phyloP scores from a whole-genome alignment of 169 alveolate species.

The Fabrea salina region DNA sequence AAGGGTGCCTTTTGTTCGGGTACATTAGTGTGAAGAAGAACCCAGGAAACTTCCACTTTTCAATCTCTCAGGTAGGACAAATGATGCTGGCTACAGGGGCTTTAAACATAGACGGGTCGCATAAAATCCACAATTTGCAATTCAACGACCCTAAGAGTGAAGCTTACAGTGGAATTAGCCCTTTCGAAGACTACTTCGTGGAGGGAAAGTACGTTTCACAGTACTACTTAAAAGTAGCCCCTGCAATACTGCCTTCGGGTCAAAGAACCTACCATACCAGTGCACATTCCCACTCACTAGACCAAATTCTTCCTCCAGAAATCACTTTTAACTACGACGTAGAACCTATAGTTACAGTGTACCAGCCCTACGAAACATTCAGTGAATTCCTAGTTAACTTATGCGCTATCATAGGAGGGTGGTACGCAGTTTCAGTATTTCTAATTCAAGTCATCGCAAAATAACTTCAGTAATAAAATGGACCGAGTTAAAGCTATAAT shows the following conservation, averaged over 20 bases:
- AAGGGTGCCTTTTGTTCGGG: conserved; percentile 26
- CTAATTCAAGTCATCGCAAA: not conserved
- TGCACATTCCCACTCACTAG: not conserved
- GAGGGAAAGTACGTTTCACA: not conserved
- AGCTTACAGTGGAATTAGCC: not conserved
- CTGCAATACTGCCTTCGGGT: not conserved
- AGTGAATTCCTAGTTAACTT: conserved; percentile 1
- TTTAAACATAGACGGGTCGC: not conserved
- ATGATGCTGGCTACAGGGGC: not conserved
- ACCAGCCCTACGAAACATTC: not conserved
- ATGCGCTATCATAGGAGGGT: conserved; percentile 32
- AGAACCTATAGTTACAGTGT: conserved; percentile 11
- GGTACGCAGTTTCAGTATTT: conserved; percentile 25
- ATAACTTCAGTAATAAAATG: too few species aligned
- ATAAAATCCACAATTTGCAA: not conserved
- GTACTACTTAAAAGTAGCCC: conserved; percentile 18
- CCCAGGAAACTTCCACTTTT: conserved; percentile 11
- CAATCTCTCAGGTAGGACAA: not conserved
- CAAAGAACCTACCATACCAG: not conserved
- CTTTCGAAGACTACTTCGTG: not conserved
- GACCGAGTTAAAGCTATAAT: too few species aligned
- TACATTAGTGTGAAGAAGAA: not conserved
- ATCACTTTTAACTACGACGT: conserved; percentile 12
- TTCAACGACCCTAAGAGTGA: conserved; percentile 28
- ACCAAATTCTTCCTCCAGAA: not conserved